phyloP scores from a whole-genome alignment of 768 basidiomycete genomes.

The Lentinus tigrinus region DNA sequence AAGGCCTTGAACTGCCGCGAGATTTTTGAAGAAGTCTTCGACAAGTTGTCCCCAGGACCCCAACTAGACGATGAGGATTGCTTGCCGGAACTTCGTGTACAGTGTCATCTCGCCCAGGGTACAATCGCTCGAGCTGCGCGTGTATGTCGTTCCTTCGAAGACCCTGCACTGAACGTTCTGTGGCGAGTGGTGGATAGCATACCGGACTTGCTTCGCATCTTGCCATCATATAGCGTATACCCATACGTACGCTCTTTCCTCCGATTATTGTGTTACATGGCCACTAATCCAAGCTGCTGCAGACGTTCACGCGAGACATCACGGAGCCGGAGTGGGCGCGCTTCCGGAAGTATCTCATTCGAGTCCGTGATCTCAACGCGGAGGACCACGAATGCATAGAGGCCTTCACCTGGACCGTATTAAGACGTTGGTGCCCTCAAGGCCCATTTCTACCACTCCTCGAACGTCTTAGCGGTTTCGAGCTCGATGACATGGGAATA shows the following conservation, averaged over 20 bases:
- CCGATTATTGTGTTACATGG: background rate
- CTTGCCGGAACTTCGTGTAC: too few species aligned
- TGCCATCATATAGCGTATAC: background rate
- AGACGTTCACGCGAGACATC: background rate
- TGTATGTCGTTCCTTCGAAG: background rate
- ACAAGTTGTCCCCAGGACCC: background rate
- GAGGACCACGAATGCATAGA: background rate
- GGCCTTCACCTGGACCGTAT: background rate
- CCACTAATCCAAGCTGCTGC: too few species aligned
- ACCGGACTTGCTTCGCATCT: background rate
- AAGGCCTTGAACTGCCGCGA: background rate
- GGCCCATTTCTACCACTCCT: background rate
- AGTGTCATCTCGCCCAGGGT: background rate
- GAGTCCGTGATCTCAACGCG: background rate
- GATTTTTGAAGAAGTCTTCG: background rate
- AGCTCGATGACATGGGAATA: background rate
- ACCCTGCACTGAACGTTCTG: slow-evolving; percentile 3
- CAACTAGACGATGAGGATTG: too few species aligned
- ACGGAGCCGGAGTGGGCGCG: background rate
- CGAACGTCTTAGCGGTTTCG: background rate
- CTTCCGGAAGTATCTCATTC: background rate
- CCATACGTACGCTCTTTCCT: background rate
- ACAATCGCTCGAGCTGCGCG: background rate
- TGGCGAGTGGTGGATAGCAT: slow-evolving; percentile 3
- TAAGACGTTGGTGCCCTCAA: background rate